Evolutionary conservation across 345 rosid species (phyloP).

Genomic region (Limnanthes douglasii): DNA sequence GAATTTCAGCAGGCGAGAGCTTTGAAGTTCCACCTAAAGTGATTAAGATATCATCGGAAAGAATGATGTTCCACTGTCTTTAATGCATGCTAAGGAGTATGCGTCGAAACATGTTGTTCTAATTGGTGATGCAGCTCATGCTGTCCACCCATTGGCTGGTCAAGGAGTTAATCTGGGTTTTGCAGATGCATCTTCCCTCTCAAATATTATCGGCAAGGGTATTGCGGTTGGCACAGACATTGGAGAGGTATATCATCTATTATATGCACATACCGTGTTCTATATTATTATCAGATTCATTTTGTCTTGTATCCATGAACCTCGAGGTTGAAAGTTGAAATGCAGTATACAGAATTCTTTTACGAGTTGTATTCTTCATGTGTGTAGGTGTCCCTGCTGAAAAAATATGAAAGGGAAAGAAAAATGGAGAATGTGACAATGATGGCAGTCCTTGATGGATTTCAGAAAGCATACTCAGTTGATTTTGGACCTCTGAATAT

Average conservation of each 20-base stretch:
- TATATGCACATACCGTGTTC: too few relatives aligned
- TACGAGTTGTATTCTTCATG: too few relatives aligned
- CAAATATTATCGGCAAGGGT: slow-evolving; percentile 54
- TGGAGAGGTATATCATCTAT: slow-evolving; percentile 74
- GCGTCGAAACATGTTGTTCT: slow-evolving; percentile 56
- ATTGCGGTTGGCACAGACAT: slow-evolving; percentile 67
- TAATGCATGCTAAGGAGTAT: slow-evolving; percentile 59
- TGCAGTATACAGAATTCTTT: not conserved
- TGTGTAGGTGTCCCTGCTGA: slow-evolving; percentile 37
- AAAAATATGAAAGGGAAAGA: slow-evolving; percentile 67
- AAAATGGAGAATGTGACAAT: slow-evolving; percentile 62
- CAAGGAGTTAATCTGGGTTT: slow-evolving; percentile 97
- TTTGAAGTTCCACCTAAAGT: slow-evolving; percentile 77
- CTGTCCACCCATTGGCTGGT: slow-evolving; percentile 94
- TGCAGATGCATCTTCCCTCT: slow-evolving; percentile 69
- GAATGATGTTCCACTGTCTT: slow-evolving; percentile 81
- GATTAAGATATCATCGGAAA: slow-evolving; percentile 57
- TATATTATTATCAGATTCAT: too few relatives aligned
- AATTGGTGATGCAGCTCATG: slow-evolving; percentile 89
- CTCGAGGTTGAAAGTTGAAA: not conserved
- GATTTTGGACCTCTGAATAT: slow-evolving; percentile 77
- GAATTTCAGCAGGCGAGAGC: slow-evolving; percentile 30
- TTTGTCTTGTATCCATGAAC: too few relatives aligned
- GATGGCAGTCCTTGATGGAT: slow-evolving; percentile 86
- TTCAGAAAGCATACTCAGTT: slow-evolving; percentile 73